Evolutionary conservation across 164 flowering plant species (phyloP).

Genomic region (Chimonanthus salicifolius): DNA sequence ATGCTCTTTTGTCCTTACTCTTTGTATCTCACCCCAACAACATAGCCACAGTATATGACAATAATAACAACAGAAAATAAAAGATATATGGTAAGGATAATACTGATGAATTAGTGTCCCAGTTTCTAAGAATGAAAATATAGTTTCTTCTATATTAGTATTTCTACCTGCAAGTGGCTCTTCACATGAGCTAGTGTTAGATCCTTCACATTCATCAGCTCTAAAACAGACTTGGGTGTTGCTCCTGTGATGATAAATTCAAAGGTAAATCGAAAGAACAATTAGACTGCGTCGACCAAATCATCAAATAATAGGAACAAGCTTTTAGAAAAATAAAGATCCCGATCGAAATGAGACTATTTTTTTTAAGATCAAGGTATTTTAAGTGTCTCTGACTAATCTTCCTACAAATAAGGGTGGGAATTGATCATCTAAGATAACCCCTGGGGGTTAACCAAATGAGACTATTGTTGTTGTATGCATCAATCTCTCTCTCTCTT

Average conservation of each 20-base stretch:
- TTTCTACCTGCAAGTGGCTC: slow-evolving; percentile 85
- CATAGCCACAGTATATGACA: slow-evolving; percentile 15
- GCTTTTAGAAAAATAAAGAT: background rate
- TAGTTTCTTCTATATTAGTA: background rate
- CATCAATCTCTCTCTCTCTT: background rate
- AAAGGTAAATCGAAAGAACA: background rate
- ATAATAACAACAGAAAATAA: background rate
- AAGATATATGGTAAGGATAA: background rate
- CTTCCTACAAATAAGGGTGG: background rate
- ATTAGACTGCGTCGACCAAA: no score
- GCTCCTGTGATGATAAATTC: slow-evolving; percentile 51
- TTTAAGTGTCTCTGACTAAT: no score
- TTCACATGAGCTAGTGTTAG: slow-evolving; percentile 93
- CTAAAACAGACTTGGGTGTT: slow-evolving; percentile 86
- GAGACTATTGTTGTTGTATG: background rate
- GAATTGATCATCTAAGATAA: background rate
- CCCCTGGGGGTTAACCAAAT: background rate
- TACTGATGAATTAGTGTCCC: background rate
- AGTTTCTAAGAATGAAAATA: slow-evolving; percentile 5
- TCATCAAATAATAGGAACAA: background rate
- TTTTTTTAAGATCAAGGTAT: background rate
- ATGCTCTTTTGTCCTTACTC: slow-evolving; percentile 28
- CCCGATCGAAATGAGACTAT: background rate
- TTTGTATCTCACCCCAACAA: slow-evolving; percentile 20
- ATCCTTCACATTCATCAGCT: slow-evolving; percentile 93